phyloP scores from a whole-genome alignment of 208 protist genomes.

The Crithidia fasciculata region DNA sequence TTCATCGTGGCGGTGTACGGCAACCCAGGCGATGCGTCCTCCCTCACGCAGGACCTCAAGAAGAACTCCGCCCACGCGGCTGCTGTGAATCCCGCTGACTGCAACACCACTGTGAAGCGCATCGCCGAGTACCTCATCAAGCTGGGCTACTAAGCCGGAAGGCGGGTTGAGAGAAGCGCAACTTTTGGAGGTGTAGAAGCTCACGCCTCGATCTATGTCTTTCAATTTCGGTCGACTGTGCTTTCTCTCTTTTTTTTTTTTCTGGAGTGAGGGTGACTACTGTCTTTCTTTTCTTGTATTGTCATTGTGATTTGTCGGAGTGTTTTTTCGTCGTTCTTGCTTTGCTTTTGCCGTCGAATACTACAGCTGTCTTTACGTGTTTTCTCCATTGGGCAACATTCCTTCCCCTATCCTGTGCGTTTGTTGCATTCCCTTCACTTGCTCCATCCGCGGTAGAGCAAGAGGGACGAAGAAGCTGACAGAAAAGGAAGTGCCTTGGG shows the following conservation, averaged over 20 bases:
- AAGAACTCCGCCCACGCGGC: slow-evolving; percentile 41
- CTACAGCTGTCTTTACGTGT: too few relatives aligned
- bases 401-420: too few relatives aligned
- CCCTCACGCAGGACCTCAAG: slow-evolving; percentile 60
- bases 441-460: too few relatives aligned
- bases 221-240: slow-evolving; percentile 19
- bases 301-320: not conserved
- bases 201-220: slow-evolving; percentile 23
- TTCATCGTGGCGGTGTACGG: slow-evolving; percentile 88
- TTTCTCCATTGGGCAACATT: too few relatives aligned
- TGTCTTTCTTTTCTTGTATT: slow-evolving; percentile 7
- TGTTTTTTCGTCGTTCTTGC: not conserved
- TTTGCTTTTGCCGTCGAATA: not conserved
- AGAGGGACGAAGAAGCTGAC: too few relatives aligned
- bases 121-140: slow-evolving; percentile 90
- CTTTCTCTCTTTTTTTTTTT: slow-evolving; percentile 15
- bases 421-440: too few relatives aligned
- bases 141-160: slow-evolving; percentile 66
- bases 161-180: not conserved
- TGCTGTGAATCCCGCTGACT: slow-evolving; percentile 85
- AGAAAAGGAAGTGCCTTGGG: too few relatives aligned
- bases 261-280: not conserved
- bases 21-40: slow-evolving; percentile 67
- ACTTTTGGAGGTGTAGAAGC: slow-evolving; percentile 18
- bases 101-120: slow-evolving; percentile 84